Base-by-base conservation (phyloP, 352 stramenopile species). In the Globisporangium okanoganense region DNA sequence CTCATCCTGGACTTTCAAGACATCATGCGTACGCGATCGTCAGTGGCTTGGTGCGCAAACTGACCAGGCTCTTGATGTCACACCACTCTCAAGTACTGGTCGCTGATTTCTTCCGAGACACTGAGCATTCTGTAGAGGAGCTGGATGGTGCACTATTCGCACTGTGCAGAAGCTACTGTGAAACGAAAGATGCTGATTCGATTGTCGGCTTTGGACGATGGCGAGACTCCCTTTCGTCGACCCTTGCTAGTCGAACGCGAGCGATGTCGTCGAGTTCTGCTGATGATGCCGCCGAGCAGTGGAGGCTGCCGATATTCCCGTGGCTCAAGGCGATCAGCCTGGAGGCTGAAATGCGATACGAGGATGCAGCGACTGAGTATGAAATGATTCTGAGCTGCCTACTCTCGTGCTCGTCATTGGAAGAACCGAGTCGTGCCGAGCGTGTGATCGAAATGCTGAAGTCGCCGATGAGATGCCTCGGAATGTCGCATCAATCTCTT, bases 291-390 rank as follows among this genome's bases (percentile, higher is more conserved):
- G 48, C 49, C 16, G 24, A 56, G 29, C 40, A 65, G 9, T 57
- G 62, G 44, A 57, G 65, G n/a, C 27, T 68, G 10, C 52, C 71
- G 38, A 44, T 73, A 24, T 83, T 87, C 24, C 65, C 59, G 18
- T 84, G 79, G 75, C 35, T 85, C 43, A 53, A 56, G 41, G 65
- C 71, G 13, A 25, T 82, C 35, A 69, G 70, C 24, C 68, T 77
- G 25, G 75, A 85, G 49, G 64, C 82, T 36, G 70, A 83, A 56
- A 78, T 87, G 71, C 64, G 70, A 54, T 90, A 88, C 45, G 82
- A 92, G 83, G 81, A 85, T 35, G 79, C 86, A 27, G 63, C 67
- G 10, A 54, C 49, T 33, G 67, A 71, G 56, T 91, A 86, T 52
- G 70, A 81, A 58, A 36, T 56, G 9, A 33, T 86, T 49, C 43